These are phyloP conservation scores for Diaporthe longicolla DNA, from an alignment of 2,329 filamentous ascomycete genomes.

Conservation along the genomic window DNA sequence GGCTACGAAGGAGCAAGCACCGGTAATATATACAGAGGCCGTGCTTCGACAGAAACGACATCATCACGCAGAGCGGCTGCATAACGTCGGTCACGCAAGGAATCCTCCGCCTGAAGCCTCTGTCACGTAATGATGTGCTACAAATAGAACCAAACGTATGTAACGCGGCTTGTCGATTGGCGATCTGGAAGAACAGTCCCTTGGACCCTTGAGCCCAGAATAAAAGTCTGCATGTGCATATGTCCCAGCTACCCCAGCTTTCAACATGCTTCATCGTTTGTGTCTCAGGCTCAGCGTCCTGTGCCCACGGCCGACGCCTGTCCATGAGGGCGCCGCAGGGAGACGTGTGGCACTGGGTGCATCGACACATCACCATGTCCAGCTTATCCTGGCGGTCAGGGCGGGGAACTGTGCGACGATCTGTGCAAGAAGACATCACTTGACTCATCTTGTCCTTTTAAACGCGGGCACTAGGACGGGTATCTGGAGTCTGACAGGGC, in stretches of 20 bases:
- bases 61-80: slow-evolving; percentile 30
- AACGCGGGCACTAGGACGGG: neutral
- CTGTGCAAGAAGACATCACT: slow-evolving; percentile 10
- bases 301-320: neutral
- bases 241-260: neutral
- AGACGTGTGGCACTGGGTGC: neutral
- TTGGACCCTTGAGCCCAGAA: slow-evolving; percentile 14
- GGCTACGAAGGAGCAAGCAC: slow-evolving; percentile 27
- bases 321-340: neutral
- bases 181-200: slow-evolving; percentile 3
- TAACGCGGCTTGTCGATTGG: neutral
- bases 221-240: neutral
- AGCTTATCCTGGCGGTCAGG: slow-evolving; percentile 1
- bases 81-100: slow-evolving; percentile 2
- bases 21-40: neutral
- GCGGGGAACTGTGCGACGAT: slow-evolving; percentile 5
- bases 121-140: slow-evolving; percentile 18
- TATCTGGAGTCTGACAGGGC: neutral
- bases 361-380: neutral
- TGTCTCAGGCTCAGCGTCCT: neutral
- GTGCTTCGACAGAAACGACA: slow-evolving; percentile 24
- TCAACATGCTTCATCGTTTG: neutral
- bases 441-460: slow-evolving; percentile 27
- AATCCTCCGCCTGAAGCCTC: slow-evolving; percentile 4
- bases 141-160: slow-evolving; percentile 5